Evolutionary conservation across 169 alveolate species (phyloP), one percentile per base, ranked within the genome.

Genomic region (Plasmodium berghei): DNA sequence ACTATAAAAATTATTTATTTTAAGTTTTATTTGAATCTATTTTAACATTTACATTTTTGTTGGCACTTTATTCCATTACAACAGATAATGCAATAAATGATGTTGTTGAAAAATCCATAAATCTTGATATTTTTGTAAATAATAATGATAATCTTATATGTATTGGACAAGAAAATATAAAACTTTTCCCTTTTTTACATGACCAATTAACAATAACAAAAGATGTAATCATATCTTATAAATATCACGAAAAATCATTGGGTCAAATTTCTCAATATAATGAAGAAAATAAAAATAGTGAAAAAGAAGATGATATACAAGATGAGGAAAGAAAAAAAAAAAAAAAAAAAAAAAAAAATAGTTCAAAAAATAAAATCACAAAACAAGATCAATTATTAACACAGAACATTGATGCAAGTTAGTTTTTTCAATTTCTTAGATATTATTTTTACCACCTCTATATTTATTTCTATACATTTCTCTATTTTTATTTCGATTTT

Each of bases 171-270:
- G 89, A 77, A 14, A 16, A 24, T 67, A 77, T 77, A 42, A 77
- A 49, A 58, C 16, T 70, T 40, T 77, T 77, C n/a, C 75, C 89
- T 28, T 77, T 77, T 77, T 69, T 77, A 42, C 89, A 77, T 69
- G 89, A 77, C 8, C 89, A 77, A 56, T 56, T 77, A 77, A 77
- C 66, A 66, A 48, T 77, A 12, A 52, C 77, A 40, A 77, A 70
- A 34, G 54, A 77, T 22, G 46, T 77, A 56, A 42, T 64, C 18
- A 58, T 52, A 22, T 63, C 77, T 18, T 77, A 77, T 59, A 77
- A 64, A 69, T 77, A 48, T 42, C 77, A 56, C 8, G 73, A 77
- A 12, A 20, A 40, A 63, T 40, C 45, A 14, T 58, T 9, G 14
- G 70, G 64, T 18, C 18, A 42, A 26, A 9, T 12, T 40, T 20